Percentiles rank a stretch among this genome's conserved stretches.
phyloP scores from a whole-genome alignment of 2,329 filamentous ascomycete genomes.

The Penicillium thymicola region DNA sequence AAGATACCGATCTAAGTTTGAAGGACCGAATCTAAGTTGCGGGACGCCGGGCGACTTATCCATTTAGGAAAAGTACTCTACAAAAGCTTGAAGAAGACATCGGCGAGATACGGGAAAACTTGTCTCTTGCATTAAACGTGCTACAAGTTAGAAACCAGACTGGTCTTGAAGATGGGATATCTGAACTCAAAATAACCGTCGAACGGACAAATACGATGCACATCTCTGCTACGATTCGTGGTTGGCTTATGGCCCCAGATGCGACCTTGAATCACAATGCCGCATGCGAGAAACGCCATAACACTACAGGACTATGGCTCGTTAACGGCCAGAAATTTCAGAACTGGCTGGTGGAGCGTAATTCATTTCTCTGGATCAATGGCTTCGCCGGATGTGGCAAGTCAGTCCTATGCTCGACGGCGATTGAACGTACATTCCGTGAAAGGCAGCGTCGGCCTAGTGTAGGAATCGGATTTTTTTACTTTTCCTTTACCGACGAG shows the following conservation, averaged over 20 bases:
- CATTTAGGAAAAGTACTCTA: slow-evolving; percentile 38
- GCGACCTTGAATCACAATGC: slow-evolving; percentile 35
- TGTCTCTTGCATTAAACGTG: slow-evolving; percentile 33
- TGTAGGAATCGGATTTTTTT: slow-evolving; percentile 20
- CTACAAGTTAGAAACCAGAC: slow-evolving; percentile 26
- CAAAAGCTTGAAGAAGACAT: slow-evolving; percentile 40
- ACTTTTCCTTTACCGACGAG: slow-evolving; percentile 26
- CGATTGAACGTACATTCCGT: slow-evolving; percentile 24
- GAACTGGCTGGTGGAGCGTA: slow-evolving; percentile 22
- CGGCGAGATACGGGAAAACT: slow-evolving; percentile 29
- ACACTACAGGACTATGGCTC: slow-evolving; percentile 36
- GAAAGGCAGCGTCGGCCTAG: slow-evolving; percentile 3
- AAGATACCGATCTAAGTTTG: background rate
- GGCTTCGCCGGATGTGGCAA: slow-evolving; percentile 35
- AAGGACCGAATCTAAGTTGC: slow-evolving; percentile 5
- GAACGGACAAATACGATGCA: slow-evolving; percentile 13
- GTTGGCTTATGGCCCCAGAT: slow-evolving; percentile 40
- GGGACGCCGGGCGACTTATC: slow-evolving; percentile 20
- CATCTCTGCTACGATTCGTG: slow-evolving; percentile 24
- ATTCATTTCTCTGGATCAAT: slow-evolving; percentile 31
- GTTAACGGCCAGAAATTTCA: slow-evolving; percentile 15
- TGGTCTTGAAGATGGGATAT: slow-evolving; percentile 4
- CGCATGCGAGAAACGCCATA: slow-evolving; percentile 31
- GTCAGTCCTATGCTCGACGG: slow-evolving; percentile 31
- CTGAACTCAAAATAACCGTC: slow-evolving; percentile 1